These are phyloP conservation scores for Salvia sclarea DNA, from an alignment of 305 asterid species.

Conservation along the genomic window DNA sequence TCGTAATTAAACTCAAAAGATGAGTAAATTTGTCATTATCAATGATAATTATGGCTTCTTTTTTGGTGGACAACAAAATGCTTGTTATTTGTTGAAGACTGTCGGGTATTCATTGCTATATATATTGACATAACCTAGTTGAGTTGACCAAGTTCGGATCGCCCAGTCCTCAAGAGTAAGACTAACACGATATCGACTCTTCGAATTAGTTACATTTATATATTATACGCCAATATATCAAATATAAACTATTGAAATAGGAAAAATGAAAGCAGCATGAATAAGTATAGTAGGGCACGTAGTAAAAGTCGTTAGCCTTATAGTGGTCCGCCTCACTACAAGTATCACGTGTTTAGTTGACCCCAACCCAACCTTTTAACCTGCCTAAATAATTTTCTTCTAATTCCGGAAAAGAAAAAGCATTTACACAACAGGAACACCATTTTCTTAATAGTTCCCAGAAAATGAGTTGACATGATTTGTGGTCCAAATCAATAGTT, in stretches of 20 bases:
- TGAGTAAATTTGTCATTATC: constrained; percentile 30
- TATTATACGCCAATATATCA: too few species aligned
- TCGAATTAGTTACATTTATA: too few species aligned
- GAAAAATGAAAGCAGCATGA: not conserved
- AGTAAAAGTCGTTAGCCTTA: not conserved
- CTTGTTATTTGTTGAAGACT: not conserved
- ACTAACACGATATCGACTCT: too few species aligned
- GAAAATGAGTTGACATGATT: not conserved
- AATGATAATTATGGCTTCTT: constrained; percentile 38
- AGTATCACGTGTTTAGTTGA: not conserved
- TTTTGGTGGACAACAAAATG: constrained; percentile 33
- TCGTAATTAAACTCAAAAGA: constrained; percentile 23
- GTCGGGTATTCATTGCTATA: not conserved
- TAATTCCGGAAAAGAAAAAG: not conserved
- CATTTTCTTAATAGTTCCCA: not conserved
- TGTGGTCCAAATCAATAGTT: not conserved
- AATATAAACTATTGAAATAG: not conserved
- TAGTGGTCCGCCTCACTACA: constrained; percentile 1
- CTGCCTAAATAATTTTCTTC: not conserved
- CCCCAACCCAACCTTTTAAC: not conserved
- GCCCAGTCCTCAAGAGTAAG: too few species aligned
- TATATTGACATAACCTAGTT: not conserved
- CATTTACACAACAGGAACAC: too few species aligned
- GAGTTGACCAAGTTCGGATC: too few species aligned
- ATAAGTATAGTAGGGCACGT: not conserved